phyloP scores from a whole-genome alignment of 2,329 filamentous ascomycete species.

The Phyllosticta citribraziliensis region DNA sequence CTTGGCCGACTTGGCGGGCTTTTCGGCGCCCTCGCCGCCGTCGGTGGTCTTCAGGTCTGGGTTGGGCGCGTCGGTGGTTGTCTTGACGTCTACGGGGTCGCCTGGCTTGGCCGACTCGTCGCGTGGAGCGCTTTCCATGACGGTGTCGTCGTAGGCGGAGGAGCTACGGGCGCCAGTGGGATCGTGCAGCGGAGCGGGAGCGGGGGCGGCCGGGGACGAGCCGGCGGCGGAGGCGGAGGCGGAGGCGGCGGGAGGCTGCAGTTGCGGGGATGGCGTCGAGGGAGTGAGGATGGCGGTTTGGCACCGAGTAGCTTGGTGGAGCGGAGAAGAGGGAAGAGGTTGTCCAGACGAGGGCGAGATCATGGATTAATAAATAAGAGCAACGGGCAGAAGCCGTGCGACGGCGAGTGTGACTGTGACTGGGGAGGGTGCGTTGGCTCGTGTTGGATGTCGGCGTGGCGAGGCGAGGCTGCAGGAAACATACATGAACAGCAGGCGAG shows the following conservation, averaged over 20 bases:
- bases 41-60: background rate
- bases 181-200: background rate
- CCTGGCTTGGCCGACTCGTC: background rate
- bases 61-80: background rate
- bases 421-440: background rate
- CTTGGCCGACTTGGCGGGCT: slow-evolving; percentile 7
- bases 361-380: background rate
- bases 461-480: background rate
- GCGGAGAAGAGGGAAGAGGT: background rate
- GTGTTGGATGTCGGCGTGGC: background rate
- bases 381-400: background rate
- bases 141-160: background rate
- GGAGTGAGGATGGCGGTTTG: background rate
- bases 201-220: background rate
- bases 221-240: slow-evolving; percentile 1
- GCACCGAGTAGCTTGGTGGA: background rate
- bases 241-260: background rate
- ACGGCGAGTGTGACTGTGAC: background rate
- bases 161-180: background rate
- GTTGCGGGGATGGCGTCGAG: background rate
- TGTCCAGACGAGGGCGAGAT: background rate
- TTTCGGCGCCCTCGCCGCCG: background rate
- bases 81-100: slow-evolving; percentile 1
- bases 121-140: slow-evolving; percentile 10
- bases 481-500: background rate